Percentiles rank a stretch among this genome's conserved stretches.
Conservation (phyloP, 495 filamentous ascomycete genomes). For the Wilcoxina mikolae region DNA sequence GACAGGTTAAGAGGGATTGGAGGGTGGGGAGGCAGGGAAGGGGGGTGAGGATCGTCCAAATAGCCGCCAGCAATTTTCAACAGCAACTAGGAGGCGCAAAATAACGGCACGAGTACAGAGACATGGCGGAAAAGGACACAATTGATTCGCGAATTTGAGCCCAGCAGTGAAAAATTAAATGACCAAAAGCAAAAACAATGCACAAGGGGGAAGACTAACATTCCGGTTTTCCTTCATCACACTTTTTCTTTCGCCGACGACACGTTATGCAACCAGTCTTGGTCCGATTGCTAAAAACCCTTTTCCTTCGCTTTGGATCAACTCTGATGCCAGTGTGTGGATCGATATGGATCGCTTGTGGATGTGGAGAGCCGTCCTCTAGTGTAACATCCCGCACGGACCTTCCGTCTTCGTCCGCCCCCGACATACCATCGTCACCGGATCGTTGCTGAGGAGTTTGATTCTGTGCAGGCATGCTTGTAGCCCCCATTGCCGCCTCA, state of each 20-base stretch:
- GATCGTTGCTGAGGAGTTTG: not conserved
- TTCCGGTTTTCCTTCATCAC: conserved; percentile 86
- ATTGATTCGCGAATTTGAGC: not conserved
- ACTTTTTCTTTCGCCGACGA: conserved; percentile 92
- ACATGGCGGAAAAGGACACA: not conserved
- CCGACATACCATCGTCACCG: not conserved
- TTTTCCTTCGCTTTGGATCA: conserved; percentile 41
- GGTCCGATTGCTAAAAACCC: conserved; percentile 88
- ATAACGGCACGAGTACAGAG: no score
- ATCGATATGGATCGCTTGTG: not conserved
- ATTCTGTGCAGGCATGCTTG: not conserved
- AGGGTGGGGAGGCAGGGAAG: not conserved
- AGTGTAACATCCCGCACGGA: not conserved
- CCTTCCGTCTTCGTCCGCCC: not conserved
- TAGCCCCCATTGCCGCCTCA: conserved; percentile 19
- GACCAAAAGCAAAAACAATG: conserved; percentile 5
- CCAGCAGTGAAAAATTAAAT: conserved; percentile 3
- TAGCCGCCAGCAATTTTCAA: not conserved
- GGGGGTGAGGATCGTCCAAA: no score
- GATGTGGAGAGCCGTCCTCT: not conserved
- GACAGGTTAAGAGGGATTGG: not conserved
- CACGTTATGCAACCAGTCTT: conserved; percentile 98
- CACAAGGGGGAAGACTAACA: conserved; percentile 41
- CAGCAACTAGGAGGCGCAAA: not conserved
- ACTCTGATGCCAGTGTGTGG: not conserved